Conservation (phyloP, 495 filamentous ascomycete species). For the Lindgomyces ingoldianus region DNA sequence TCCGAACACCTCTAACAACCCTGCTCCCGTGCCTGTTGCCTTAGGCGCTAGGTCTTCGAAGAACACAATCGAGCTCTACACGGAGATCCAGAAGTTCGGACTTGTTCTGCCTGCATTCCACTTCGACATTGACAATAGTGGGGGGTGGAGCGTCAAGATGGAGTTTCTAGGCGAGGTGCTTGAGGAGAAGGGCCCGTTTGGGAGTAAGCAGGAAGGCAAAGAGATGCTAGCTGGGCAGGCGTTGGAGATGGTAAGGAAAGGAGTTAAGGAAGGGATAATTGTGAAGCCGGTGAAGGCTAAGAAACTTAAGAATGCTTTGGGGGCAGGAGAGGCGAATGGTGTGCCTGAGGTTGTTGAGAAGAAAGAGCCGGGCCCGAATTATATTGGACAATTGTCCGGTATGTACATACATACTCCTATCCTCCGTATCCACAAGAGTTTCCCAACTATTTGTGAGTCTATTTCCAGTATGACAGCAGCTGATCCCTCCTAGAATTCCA, state of each 20-base stretch:
- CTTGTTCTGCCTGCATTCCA: slow-evolving; percentile 3
- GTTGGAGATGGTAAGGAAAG: slow-evolving; percentile 4
- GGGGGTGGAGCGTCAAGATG: slow-evolving; percentile 22
- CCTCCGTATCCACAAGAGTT: background rate
- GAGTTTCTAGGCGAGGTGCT: slow-evolving; percentile 9
- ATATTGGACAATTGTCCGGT: slow-evolving; percentile 27
- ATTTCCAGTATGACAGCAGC: background rate
- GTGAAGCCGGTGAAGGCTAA: slow-evolving; percentile 2
- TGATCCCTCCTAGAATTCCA: slow-evolving; percentile 24
- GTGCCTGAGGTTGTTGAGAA: background rate
- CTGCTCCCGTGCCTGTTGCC: background rate
- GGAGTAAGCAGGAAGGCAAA: slow-evolving; percentile 36
- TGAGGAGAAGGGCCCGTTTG: background rate
- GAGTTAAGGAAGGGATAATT: slow-evolving; percentile 18
- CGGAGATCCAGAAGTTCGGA: slow-evolving; percentile 19
- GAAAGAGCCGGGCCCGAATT: slow-evolving; percentile 15
- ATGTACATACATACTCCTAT: slow-evolving; percentile 11
- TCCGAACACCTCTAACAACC: background rate
- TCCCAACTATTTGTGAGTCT: background rate
- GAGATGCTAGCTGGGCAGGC: slow-evolving; percentile 26
- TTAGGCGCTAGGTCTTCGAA: background rate
- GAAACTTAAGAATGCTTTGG: background rate
- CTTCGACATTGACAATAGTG: background rate
- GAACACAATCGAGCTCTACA: slow-evolving; percentile 4
- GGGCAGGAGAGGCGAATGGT: background rate